These are phyloP conservation scores for Raffaelea deltoideospora DNA, from an alignment of 2,329 filamentous ascomycete species.

Conservation along the genomic window DNA sequence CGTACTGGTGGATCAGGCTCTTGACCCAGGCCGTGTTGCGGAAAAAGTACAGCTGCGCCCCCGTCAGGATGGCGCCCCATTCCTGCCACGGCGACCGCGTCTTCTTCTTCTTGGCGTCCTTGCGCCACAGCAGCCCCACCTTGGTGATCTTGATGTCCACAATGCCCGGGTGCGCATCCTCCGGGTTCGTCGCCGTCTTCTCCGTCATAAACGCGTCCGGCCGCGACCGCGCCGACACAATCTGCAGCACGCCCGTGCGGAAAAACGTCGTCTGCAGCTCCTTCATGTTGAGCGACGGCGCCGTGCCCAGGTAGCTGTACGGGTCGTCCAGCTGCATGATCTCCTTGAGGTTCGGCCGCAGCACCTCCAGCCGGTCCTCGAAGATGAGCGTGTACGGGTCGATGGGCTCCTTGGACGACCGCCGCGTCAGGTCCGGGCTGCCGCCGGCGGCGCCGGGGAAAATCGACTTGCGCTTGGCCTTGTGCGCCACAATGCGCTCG, in stretches of 20 bases:
- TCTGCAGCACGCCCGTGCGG: slow-evolving; percentile 81
- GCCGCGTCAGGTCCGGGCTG: slow-evolving; percentile 47
- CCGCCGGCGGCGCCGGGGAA: slow-evolving; percentile 39
- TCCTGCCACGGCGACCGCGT: slow-evolving; percentile 94
- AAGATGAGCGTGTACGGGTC: slow-evolving; percentile 93
- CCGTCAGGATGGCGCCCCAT: slow-evolving; percentile 92
- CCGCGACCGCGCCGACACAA: slow-evolving; percentile 82
- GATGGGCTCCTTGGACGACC: slow-evolving; percentile 64
- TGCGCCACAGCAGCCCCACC: slow-evolving; percentile 87
- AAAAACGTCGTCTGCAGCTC: slow-evolving; percentile 81
- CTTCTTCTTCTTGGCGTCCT: slow-evolving; percentile 86
- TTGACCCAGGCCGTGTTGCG: slow-evolving; percentile 89
- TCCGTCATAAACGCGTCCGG: slow-evolving; percentile 93
- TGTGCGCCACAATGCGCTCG: slow-evolving; percentile 56
- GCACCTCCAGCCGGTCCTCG: slow-evolving; percentile 67
- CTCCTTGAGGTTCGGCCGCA: slow-evolving; percentile 81
- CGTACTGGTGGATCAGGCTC: slow-evolving; percentile 75
- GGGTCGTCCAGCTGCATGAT: slow-evolving; percentile 84
- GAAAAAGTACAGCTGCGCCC: slow-evolving; percentile 96
- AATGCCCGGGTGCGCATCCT: slow-evolving; percentile 78
- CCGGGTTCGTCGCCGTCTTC: slow-evolving; percentile 67
- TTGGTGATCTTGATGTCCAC: slow-evolving; percentile 98
- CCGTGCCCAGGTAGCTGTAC: slow-evolving; percentile 74
- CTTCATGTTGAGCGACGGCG: slow-evolving; percentile 59
- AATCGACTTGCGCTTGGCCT: slow-evolving; percentile 54